Base-by-base conservation (phyloP, 345 rosid genomes). In the Pseudoturritis turrita region DNA sequence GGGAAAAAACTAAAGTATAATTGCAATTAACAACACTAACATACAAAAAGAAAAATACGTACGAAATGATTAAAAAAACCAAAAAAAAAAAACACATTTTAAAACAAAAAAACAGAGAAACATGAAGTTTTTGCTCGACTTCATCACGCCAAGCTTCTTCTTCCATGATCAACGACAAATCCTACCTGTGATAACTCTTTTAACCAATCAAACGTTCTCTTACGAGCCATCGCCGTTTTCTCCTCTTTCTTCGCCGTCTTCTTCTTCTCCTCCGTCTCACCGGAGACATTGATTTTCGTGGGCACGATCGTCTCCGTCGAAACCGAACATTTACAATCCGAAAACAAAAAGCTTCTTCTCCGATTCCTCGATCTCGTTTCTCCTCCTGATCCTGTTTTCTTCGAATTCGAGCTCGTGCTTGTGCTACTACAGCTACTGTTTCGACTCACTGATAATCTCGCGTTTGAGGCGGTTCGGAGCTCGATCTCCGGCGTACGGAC, bases 401-500 rank as follows among this genome's bases (percentile, higher is more conserved):
- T 82, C 64, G 71, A 58, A 51, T 65, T 77, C 33, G 80, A 72
- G 19, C 72, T 75, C 77, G 85, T 64, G 74, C 79, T 80, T 39
- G 82, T 81, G 39, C 86, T 81, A 47, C 82, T 82, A 31, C 80
- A 79, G 68, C 88, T 86, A 67, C 85, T 85, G 67, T 78, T 85
- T 5, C 88, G 85, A 25, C 89, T 92, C 19, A 82, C 85, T 1
- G 85, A 74, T 3, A 75, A 71, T 60, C 73, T 71, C 21, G 14
- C 52, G 35, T 76, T 85, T 28, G 35, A 56, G 56, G 75, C 41
- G 13, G 64, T 67, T 18, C 94, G 83, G 11, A 62, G 57, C 46
- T 91, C 91, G 31, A 95, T 88, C 55, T 86, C 97, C 9, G 99
- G 99, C 0, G 88, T 78, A 5, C 90, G 90, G 55, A 91, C 90